These are phyloP conservation scores for Ceratopteris richardii DNA, from an alignment of 75 land plant species.

Conservation along the genomic window DNA sequence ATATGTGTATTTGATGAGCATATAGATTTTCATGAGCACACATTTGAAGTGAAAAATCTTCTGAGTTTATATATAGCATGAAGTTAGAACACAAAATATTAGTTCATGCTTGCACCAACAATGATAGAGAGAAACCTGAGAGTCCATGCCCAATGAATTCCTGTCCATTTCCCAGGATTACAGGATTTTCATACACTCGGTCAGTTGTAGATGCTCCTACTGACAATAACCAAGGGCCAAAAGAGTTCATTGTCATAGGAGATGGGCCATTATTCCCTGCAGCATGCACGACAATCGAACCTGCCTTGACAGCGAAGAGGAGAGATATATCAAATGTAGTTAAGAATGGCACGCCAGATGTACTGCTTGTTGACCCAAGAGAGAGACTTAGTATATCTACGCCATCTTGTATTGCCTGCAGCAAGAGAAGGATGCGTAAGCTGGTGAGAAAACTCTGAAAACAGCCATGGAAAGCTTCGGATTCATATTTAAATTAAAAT, in stretches of 20 bases:
- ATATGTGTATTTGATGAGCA: too few species aligned
- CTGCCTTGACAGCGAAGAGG: slow-evolving; percentile 22
- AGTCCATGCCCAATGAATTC: slow-evolving; percentile 20
- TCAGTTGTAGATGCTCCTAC: slow-evolving; percentile 26
- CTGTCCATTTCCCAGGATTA: slow-evolving; percentile 17
- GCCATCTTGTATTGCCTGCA: slow-evolving; percentile 35
- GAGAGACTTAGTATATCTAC: slow-evolving; percentile 31
- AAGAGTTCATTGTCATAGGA: slow-evolving; percentile 31
- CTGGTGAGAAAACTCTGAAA: too few species aligned
- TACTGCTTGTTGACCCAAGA: slow-evolving; percentile 28
- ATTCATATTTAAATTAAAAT: too few species aligned
- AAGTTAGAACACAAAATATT: too few species aligned
- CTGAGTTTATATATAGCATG: too few species aligned
- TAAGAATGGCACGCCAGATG: slow-evolving; percentile 32
- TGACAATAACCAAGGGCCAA: slow-evolving; percentile 32
- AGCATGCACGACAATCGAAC: slow-evolving; percentile 26
- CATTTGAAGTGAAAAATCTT: neutral
- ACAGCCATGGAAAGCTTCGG: too few species aligned
- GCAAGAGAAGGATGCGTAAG: neutral
- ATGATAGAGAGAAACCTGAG: slow-evolving; percentile 14
- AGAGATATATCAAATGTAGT: slow-evolving; percentile 27
- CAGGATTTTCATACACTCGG: slow-evolving; percentile 19
- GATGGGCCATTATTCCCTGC: slow-evolving; percentile 32
- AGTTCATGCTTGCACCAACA: too few species aligned
- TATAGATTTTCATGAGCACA: too few species aligned